A percentile compares a stretch with the other conserved stretches of the same genome.
phyloP scores from a whole-genome alignment of 1,284 basidiomycete species.

The Veloporphyrellus conicus region DNA sequence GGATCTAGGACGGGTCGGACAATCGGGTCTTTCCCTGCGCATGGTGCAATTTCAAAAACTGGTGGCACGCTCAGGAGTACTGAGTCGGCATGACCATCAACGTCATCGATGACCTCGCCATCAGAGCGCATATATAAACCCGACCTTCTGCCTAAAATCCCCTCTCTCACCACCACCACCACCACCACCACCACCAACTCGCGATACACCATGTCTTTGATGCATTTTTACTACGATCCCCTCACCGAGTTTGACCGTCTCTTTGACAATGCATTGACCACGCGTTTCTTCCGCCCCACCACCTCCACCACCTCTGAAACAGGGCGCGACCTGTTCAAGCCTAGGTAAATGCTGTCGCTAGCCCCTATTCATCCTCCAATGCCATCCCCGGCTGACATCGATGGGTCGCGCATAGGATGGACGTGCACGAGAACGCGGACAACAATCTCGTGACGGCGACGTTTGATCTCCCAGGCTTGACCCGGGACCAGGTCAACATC shows the following conservation, averaged over 20 bases:
- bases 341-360: conserved; percentile 17
- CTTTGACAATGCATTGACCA: conserved; percentile 44
- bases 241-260: conserved; percentile 50
- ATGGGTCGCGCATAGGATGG: conserved; percentile 35
- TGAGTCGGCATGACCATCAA: not conserved
- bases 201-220: conserved; percentile 30
- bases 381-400: not conserved
- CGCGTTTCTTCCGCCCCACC: conserved; percentile 26
- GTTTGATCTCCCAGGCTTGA: conserved; percentile 49
- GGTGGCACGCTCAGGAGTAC: conserved; percentile 3
- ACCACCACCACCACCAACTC: not conserved
- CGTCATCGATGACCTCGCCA: conserved; percentile 9
- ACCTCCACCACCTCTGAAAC: conserved; percentile 5
- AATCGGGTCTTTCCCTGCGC: no score
- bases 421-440: conserved; percentile 42
- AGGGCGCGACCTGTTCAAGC: conserved; percentile 22
- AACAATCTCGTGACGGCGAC: conserved; percentile 43
- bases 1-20: no score
- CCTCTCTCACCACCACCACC: no score
- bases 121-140: conserved; percentile 1
- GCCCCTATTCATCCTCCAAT: no score
- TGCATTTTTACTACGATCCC: conserved; percentile 44
- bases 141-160: not conserved
- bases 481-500: conserved; percentile 41
- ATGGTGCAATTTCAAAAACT: not conserved